These are phyloP conservation scores for Cryptococcus deneoformans DNA, from an alignment of 1,284 basidiomycete genomes.

Conservation along the genomic window DNA sequence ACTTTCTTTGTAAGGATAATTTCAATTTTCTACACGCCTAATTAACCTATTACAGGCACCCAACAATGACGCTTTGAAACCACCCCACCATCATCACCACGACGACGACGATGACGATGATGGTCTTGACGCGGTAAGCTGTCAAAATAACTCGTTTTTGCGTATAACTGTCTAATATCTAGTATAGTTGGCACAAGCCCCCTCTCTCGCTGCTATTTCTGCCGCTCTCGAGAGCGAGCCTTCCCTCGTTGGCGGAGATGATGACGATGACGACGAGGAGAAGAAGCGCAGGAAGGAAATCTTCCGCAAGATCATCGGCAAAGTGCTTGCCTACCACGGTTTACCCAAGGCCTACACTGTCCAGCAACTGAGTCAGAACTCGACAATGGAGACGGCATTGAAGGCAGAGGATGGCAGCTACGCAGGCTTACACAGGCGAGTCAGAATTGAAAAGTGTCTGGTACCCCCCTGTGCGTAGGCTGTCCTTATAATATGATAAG, in stretches of 20 bases:
- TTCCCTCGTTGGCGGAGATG: constrained; percentile 16
- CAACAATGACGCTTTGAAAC: constrained; percentile 47
- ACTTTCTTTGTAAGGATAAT: constrained; percentile 47
- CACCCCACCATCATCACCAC: constrained; percentile 24
- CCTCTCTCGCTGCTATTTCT: constrained; percentile 30
- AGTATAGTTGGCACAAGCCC: constrained; percentile 26
- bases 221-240: constrained; percentile 26
- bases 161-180: not conserved
- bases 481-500: not conserved
- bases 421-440: constrained; percentile 57
- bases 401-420: constrained; percentile 56
- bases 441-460: constrained; percentile 55
- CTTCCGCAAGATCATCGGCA: constrained; percentile 55
- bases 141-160: not conserved
- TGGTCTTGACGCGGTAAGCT: constrained; percentile 8
- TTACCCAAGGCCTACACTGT: constrained; percentile 54
- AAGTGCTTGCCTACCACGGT: constrained; percentile 63
- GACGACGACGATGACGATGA: constrained; percentile 41
- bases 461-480: constrained; percentile 44
- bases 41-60: constrained; percentile 25
- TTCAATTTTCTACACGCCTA: not conserved
- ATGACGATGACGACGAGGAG: constrained; percentile 36
- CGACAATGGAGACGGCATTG: constrained; percentile 60
- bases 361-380: constrained; percentile 57
- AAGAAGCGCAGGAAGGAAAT: constrained; percentile 56